Conservation (phyloP, 306 rosid species). For the Luffa aegyptiaca region DNA sequence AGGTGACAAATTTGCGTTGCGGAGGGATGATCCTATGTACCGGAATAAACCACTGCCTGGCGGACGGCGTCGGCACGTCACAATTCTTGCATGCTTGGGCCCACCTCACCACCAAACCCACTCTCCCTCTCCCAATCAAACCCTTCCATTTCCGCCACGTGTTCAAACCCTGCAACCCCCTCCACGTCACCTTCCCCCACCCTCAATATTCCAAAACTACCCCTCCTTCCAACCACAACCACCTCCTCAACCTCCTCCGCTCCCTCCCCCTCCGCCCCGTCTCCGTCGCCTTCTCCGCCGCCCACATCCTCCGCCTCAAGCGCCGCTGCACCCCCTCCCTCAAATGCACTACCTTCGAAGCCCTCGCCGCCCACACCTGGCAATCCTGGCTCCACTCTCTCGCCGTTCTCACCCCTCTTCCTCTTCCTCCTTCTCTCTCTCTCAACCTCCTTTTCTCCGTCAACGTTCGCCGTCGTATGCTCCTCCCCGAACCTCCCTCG, state of each 20-base stretch:
- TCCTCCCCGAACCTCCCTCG: constrained; percentile 28
- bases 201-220: constrained; percentile 32
- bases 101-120: constrained; percentile 22
- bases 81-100: constrained; percentile 80
- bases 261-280: constrained; percentile 51
- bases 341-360: constrained; percentile 65
- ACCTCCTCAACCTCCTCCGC: constrained; percentile 32
- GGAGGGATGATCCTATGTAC: constrained; percentile 84
- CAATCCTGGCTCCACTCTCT: constrained; percentile 66
- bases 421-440: constrained; percentile 14
- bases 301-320: constrained; percentile 41
- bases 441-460: constrained; percentile 78
- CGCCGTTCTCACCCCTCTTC: neutral
- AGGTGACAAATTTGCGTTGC: constrained; percentile 59
- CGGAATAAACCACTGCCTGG: constrained; percentile 65
- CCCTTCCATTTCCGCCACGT: constrained; percentile 55
- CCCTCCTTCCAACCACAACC: constrained; percentile 11
- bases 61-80: constrained; percentile 79
- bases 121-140: constrained; percentile 15
- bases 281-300: constrained; percentile 37
- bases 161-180: constrained; percentile 41
- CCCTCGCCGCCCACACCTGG: constrained; percentile 80
- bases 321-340: constrained; percentile 49
- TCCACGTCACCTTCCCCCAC: constrained; percentile 15
- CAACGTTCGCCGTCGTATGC: constrained; percentile 25